phyloP scores from a whole-genome alignment of 1,284 basidiomycete species.

The Ustilago vetiveriae region DNA sequence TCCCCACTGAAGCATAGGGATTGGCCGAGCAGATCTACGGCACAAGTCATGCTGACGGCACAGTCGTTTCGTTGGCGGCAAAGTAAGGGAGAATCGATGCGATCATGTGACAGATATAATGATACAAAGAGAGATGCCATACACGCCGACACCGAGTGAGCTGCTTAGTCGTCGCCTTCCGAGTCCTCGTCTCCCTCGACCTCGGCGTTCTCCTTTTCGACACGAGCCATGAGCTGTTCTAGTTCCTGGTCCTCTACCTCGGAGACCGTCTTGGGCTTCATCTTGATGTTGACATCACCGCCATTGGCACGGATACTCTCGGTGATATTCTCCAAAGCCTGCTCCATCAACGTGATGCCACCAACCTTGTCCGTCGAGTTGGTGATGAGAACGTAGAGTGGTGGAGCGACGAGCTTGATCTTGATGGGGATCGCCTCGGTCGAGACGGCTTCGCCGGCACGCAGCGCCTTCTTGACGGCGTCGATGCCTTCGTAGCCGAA shows the following conservation, averaged over 20 bases:
- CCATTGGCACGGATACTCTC: slow-evolving; percentile 78
- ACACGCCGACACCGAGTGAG: background rate
- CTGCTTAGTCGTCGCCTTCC: slow-evolving; percentile 42
- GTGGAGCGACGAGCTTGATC: slow-evolving; percentile 94
- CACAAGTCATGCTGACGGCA: background rate
- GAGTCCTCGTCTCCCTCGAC: slow-evolving; percentile 66
- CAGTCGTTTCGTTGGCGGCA: background rate
- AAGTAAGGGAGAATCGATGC: background rate
- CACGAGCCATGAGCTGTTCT: slow-evolving; percentile 66
- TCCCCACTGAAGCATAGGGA: background rate
- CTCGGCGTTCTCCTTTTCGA: slow-evolving; percentile 67
- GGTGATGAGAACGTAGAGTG: slow-evolving; percentile 92
- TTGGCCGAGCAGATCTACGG: slow-evolving; percentile 1
- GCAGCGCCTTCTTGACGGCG: slow-evolving; percentile 91
- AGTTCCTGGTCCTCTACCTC: slow-evolving; percentile 67
- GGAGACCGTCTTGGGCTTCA: slow-evolving; percentile 75
- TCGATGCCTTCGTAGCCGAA: slow-evolving; percentile 98
- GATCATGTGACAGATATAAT: slow-evolving; percentile 4
- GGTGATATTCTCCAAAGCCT: slow-evolving; percentile 90
- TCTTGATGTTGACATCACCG: slow-evolving; percentile 89
- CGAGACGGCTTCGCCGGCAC: slow-evolving; percentile 85
- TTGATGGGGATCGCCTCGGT: slow-evolving; percentile 94
- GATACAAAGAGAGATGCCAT: slow-evolving; percentile 10
- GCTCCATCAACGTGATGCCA: slow-evolving; percentile 90
- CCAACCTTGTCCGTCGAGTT: slow-evolving; percentile 97